Percentiles rank a stretch among this genome's conserved stretches.
Evolutionary conservation across 176 grass and related monocot species (phyloP).

Genomic region (Aegilops speltoides): DNA sequence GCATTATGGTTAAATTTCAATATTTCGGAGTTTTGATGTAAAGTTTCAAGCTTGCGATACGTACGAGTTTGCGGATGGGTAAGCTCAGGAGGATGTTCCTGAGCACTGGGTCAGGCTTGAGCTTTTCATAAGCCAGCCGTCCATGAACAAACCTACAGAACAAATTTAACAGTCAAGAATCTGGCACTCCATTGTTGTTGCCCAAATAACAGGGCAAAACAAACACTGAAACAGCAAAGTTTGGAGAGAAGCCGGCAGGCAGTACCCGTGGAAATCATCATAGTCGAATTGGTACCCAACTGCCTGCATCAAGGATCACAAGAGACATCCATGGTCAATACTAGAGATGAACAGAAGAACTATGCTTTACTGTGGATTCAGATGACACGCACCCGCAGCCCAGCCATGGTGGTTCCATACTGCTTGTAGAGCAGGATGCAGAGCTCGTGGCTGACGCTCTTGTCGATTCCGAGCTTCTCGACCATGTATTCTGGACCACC

Average conservation of each 20-base stretch:
- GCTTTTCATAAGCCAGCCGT: conserved; percentile 67
- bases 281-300: conserved; percentile 84
- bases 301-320: conserved; percentile 56
- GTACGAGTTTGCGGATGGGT: conserved; percentile 83
- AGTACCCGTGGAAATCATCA: conserved; percentile 71
- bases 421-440: conserved; percentile 89
- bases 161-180: not conserved
- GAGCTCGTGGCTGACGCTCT: conserved; percentile 54
- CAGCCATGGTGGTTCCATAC: conserved; percentile 94
- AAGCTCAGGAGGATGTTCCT: conserved; percentile 74
- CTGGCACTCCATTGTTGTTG: not conserved
- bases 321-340: too few relatives aligned
- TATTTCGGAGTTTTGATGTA: not conserved
- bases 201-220: not conserved
- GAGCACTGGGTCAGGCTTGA: conserved; percentile 75
- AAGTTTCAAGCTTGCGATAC: not conserved
- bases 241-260: not conserved
- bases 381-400: conserved; percentile 75
- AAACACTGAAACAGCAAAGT: not conserved
- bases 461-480: conserved; percentile 67
- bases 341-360: too few relatives aligned
- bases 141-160: conserved; percentile 86
- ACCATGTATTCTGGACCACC: conserved; percentile 65
- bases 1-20: too few relatives aligned
- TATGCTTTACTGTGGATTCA: too few relatives aligned